Evolutionary conservation across 148 eudicot species (phyloP), one percentile per base, ranked within the genome.

Genomic region (Dysphania ambrosioides): DNA sequence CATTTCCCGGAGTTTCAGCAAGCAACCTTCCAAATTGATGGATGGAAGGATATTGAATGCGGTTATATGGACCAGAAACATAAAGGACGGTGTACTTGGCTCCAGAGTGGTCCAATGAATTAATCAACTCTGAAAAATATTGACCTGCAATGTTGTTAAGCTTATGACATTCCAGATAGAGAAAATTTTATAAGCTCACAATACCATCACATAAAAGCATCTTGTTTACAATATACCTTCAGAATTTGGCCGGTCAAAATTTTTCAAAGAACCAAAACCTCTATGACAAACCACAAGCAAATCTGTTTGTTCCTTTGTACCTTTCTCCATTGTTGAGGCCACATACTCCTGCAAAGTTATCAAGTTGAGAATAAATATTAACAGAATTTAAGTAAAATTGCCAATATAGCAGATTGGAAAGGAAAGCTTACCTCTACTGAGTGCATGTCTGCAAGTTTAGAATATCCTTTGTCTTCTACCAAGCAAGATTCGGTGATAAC

Each of bases 401-500:
- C 68, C 66, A 63, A n/a, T 38, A 63, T 44, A 35, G 36, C 59
- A 60, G 9, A 60, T 70, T 7, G 9, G 29, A 40, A 42, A 18
- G n/a, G 9, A 38, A 23, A 35, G 62, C 71, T 77, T 83, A 94
- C 98, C 76, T 88, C 81, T 31, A 90, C 82, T 23, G 89, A 78
- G 61, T 77, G 66, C 72, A 86, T 59, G 78, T 89, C 92, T 19
- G 88, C 75, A 72, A 95, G 85, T 68, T 87, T 88, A 58, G 80
- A 78, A 78, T 84, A 87, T 67, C 81, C 86, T 68, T 80, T 87
- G 78, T 85, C 86, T 23, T 90, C 89, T 7, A 86, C 68, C 41
- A 90, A 88, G 69, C 99, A 95, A 19, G 97, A 92, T 23, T 89
- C 92, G 29, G 81, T 62, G 57, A 88, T 58, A 82, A 87, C 85